phyloP scores from a whole-genome alignment of 768 basidiomycete genomes.

The Tulasnella sp. region DNA sequence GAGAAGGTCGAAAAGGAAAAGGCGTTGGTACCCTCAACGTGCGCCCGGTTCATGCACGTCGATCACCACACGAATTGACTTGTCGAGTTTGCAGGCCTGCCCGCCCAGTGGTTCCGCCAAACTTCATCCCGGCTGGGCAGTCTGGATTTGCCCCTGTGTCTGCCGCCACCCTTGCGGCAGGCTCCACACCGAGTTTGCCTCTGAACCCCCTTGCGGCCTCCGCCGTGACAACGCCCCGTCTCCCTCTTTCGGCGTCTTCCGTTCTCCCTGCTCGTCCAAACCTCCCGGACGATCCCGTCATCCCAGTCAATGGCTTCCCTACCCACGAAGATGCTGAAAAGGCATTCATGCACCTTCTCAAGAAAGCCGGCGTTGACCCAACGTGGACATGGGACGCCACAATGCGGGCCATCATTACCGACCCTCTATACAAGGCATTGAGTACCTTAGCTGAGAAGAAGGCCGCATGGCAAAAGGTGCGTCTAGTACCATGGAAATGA shows the following conservation, averaged over 20 bases:
- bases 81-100: conserved; percentile 29
- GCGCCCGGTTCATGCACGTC: conserved; percentile 16
- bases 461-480: conserved; percentile 81
- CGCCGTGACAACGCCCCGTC: conserved; percentile 28
- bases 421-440: conserved; percentile 90
- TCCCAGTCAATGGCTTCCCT: conserved; percentile 79
- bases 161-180: conserved; percentile 40
- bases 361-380: conserved; percentile 80
- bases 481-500: conserved; percentile 19
- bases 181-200: conserved; percentile 37
- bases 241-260: conserved; percentile 39
- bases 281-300: conserved; percentile 74
- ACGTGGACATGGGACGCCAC: conserved; percentile 98
- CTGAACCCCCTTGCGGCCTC: conserved; percentile 28
- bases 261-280: conserved; percentile 60
- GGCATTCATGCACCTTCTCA: conserved; percentile 81
- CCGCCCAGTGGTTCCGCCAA: conserved; percentile 17
- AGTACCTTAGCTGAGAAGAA: conserved; percentile 93
- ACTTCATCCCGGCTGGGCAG: conserved; percentile 28
- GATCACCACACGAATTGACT: neutral
- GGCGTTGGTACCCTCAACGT: conserved; percentile 31
- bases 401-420: conserved; percentile 95
- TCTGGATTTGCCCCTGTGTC: conserved; percentile 29
- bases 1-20: conserved; percentile 76
- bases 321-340: conserved; percentile 86